Evolutionary conservation across 2,329 filamentous ascomycete genomes (phyloP), one percentile per base, ranked within the genome.

Genomic region (Calcarisporium arbuscula): DNA sequence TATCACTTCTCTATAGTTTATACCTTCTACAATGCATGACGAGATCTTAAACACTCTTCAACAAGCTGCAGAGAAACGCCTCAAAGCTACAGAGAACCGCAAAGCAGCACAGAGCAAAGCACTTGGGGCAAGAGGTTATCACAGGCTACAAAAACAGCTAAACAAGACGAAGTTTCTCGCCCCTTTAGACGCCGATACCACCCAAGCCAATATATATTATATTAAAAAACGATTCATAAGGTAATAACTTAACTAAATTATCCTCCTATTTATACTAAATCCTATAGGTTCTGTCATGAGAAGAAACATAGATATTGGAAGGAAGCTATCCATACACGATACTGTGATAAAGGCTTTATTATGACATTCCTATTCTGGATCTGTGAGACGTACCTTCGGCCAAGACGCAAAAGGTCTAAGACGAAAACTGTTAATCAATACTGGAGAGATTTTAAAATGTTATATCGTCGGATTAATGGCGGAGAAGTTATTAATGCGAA

Each of bases 321-420:
- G 21, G 39, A 16, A 21, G 44, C 37, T 15, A 42, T 48, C 25
- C 36, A 25, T 17, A 27, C 30, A 21, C 16, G 40, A 40, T 43
- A 43, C 32, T 52, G 34, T 36, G 29, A 39, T 18, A 50, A 47
- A 22, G 42, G 49, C 15, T 40, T 29, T n/a, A 50, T 51, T 16
- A 51, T 52, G 30, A 42, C 29, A 4, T 51, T 52, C 37, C 42
- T 52, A 5, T 15, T 42, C 28, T 51, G 30, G 44, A 52, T 49
- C 28, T 51, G 30, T 28, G 27, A 47, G 32, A 44, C 29, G 17
- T 51, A 41, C 20, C n/a, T 50, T 4, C 19, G 34, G 28, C 32
- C 20, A 12, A 31, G 38, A 12, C 31, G 23, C 15, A 38, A 34
- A 28, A 32, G 27, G 14, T 29, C 32, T 3, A 38, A 44, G 34